Conservation (phyloP, 176 grass and related monocot species). For the Bothriochloa decipiens region DNA sequence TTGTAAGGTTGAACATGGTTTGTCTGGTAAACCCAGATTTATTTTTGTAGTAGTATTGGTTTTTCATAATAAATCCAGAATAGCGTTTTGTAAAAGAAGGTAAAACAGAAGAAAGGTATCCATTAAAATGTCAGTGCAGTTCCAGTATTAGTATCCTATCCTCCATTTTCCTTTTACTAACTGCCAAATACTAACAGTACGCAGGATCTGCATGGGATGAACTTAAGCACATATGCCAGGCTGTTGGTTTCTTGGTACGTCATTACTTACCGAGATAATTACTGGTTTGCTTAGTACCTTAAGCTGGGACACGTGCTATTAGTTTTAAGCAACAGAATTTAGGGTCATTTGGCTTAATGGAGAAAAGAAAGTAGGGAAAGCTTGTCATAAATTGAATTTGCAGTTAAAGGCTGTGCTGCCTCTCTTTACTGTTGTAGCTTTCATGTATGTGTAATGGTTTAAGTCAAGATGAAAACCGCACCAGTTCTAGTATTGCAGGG, state of each 20-base stretch:
- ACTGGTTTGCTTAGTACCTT: background rate
- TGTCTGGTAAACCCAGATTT: background rate
- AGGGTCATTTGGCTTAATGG: background rate
- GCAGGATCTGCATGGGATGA: conserved; percentile 76
- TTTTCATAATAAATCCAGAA: background rate
- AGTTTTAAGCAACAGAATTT: background rate
- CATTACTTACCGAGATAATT: background rate
- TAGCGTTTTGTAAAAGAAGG: background rate
- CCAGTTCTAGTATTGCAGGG: background rate
- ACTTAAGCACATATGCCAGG: conserved; percentile 84
- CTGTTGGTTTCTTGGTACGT: conserved; percentile 96
- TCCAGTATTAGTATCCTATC: background rate
- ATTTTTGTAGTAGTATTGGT: background rate
- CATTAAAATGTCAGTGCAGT: background rate
- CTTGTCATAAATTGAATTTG: background rate
- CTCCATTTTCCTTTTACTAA: conserved; percentile 27
- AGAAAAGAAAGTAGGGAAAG: background rate
- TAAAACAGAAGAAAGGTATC: background rate
- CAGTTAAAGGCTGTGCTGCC: background rate
- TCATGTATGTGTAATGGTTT: background rate
- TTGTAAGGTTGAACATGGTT: background rate
- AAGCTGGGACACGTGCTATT: background rate
- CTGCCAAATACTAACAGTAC: conserved; percentile 56
- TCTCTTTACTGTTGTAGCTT: background rate
- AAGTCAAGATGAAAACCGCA: background rate